A percentile compares a stretch with the other conserved stretches of the same genome.
These are phyloP conservation scores for Exophiala sp. DNA, from an alignment of 2,329 filamentous ascomycete species.

Conservation along the genomic window DNA sequence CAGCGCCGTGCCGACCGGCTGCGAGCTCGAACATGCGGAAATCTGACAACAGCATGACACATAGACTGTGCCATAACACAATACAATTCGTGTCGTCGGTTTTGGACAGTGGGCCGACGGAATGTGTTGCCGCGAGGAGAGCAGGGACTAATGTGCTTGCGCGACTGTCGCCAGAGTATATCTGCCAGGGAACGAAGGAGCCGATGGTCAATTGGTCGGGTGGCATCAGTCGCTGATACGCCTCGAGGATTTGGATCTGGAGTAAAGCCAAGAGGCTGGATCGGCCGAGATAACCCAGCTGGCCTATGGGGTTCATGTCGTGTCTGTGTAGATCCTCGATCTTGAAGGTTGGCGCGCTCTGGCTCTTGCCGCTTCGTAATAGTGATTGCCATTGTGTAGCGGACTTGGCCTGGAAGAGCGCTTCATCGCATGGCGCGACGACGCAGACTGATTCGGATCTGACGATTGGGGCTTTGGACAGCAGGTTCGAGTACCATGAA, in stretches of 20 bases:
- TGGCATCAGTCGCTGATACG: slow-evolving; percentile 42
- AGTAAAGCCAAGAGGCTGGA: slow-evolving; percentile 36
- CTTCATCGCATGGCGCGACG: slow-evolving; percentile 45
- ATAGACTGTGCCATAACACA: slow-evolving; percentile 53
- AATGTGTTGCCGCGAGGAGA: slow-evolving; percentile 16
- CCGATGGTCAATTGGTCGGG: slow-evolving; percentile 35
- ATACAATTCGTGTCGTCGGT: slow-evolving; percentile 44
- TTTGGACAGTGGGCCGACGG: slow-evolving; percentile 17
- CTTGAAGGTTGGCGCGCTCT: slow-evolving; percentile 35
- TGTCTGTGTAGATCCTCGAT: slow-evolving; percentile 29
- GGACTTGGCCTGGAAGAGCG: slow-evolving; percentile 42
- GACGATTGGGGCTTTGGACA: slow-evolving; percentile 47
- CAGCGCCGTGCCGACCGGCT: slow-evolving; percentile 48
- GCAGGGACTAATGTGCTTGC: slow-evolving; percentile 33
- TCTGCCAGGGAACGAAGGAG: slow-evolving; percentile 42
- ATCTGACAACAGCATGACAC: slow-evolving; percentile 51
- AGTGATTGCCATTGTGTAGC: slow-evolving; percentile 38
- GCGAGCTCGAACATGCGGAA: slow-evolving; percentile 53
- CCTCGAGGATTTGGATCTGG: slow-evolving; percentile 42
- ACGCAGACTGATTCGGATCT: slow-evolving; percentile 47
- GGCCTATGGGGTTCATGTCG: slow-evolving; percentile 35
- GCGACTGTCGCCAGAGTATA: slow-evolving; percentile 48
- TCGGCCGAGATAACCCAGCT: slow-evolving; percentile 31
- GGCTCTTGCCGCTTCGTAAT: slow-evolving; percentile 35
- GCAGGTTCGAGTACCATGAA: slow-evolving; percentile 48